Evolutionary conservation across 805 yeast species (phyloP).

Genomic region (Candida nemodendra): DNA sequence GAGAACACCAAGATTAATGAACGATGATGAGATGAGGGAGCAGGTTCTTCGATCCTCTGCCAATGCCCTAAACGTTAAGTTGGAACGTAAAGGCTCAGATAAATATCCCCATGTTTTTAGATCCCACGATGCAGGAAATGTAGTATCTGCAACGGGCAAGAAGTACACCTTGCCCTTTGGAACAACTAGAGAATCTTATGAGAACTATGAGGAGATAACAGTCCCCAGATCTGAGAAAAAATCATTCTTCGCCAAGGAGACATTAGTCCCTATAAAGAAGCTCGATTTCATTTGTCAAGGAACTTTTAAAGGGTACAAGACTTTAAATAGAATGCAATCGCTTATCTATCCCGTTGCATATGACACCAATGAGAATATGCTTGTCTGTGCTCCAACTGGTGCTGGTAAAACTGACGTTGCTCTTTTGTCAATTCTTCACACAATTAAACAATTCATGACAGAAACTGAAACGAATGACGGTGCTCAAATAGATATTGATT

Average conservation of each 20-base stretch:
- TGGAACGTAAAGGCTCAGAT: slow-evolving; percentile 47
- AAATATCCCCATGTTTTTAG: slow-evolving; percentile 87
- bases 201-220: slow-evolving; percentile 66
- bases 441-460: slow-evolving; percentile 68
- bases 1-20: slow-evolving; percentile 34
- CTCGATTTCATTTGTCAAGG: slow-evolving; percentile 79
- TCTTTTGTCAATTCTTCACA: slow-evolving; percentile 70
- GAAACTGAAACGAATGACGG: slow-evolving; percentile 48
- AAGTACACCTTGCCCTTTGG: slow-evolving; percentile 80
- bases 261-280: slow-evolving; percentile 55
- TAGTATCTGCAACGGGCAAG: slow-evolving; percentile 77
- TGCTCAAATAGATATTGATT: slow-evolving; percentile 62
- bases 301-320: slow-evolving; percentile 75
- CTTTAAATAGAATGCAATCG: slow-evolving; percentile 85
- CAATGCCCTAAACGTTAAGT: slow-evolving; percentile 45
- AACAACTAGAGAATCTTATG: slow-evolving; percentile 60
- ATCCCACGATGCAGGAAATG: slow-evolving; percentile 62
- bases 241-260: slow-evolving; percentile 41
- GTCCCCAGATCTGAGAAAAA: slow-evolving; percentile 72
- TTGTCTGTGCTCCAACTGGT: slow-evolving; percentile 97
- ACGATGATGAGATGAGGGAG: slow-evolving; percentile 54
- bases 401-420: slow-evolving; percentile 98
- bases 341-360: slow-evolving; percentile 90
- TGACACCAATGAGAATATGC: slow-evolving; percentile 89
- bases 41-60: slow-evolving; percentile 51